Evolutionary conservation across 2,329 filamentous ascomycete species (phyloP).

Genomic region (Aspergillus aculeatinus): DNA sequence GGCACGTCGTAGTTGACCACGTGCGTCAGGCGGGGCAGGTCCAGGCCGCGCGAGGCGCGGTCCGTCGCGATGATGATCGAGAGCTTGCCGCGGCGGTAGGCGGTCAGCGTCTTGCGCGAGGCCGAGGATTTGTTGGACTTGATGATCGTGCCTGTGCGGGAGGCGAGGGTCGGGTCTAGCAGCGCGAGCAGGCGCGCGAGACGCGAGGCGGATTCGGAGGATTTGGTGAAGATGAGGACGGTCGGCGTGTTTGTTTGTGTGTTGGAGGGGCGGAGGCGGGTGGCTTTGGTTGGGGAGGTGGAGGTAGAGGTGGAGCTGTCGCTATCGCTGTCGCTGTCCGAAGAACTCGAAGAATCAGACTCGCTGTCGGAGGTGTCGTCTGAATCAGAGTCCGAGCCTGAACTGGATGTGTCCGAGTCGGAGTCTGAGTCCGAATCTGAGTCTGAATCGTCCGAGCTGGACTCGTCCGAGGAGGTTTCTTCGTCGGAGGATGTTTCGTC

Average conservation of each 20-base stretch:
- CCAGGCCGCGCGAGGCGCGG: conserved; percentile 86
- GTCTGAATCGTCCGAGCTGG: conserved; percentile 26
- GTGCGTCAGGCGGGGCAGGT: conserved; percentile 74
- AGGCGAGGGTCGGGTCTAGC: conserved; percentile 59
- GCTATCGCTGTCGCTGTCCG: conserved; percentile 9
- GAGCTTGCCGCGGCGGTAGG: conserved; percentile 63
- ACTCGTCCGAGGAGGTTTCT: conserved; percentile 32
- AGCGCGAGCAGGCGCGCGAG: conserved; percentile 75
- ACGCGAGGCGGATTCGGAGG: conserved; percentile 82
- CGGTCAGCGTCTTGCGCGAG: conserved; percentile 65
- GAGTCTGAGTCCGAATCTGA: conserved; percentile 29
- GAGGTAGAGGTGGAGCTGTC: background rate
- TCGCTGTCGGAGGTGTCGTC: conserved; percentile 29
- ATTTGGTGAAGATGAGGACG: conserved; percentile 84
- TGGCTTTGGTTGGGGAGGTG: background rate
- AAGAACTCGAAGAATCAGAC: too few species aligned
- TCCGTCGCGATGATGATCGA: conserved; percentile 86
- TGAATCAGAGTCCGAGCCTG: conserved; percentile 21
- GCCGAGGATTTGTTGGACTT: conserved; percentile 73
- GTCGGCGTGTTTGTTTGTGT: conserved; percentile 36
- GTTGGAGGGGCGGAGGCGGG: conserved; percentile 13
- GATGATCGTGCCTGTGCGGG: conserved; percentile 67
- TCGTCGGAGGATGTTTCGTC: conserved; percentile 38
- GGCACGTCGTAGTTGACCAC: conserved; percentile 95
- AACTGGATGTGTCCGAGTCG: conserved; percentile 22